Conservation (phyloP, 768 basidiomycete species). For the Russula ochroleuca region DNA sequence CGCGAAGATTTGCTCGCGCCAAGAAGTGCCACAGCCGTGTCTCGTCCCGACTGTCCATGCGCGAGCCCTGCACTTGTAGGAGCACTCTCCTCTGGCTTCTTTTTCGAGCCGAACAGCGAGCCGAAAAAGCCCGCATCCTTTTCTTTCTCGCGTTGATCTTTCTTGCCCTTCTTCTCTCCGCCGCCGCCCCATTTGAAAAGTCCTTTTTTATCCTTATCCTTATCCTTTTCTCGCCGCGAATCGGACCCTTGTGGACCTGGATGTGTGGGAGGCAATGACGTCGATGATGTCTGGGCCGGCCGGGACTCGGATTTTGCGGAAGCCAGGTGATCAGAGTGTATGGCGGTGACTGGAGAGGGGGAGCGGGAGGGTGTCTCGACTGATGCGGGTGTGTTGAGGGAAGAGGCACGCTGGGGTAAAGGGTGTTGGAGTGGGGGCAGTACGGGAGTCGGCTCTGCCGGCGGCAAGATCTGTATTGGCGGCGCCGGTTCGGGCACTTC, state of each 20-base stretch:
- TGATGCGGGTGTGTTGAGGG: slow-evolving; percentile 43
- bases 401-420: slow-evolving; percentile 24
- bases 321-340: slow-evolving; percentile 1
- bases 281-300: slow-evolving; percentile 16
- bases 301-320: slow-evolving; percentile 18
- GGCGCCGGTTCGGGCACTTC: slow-evolving; percentile 2
- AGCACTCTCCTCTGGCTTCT: slow-evolving; percentile 75
- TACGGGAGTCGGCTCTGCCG: slow-evolving; percentile 3
- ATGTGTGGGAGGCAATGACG: slow-evolving; percentile 20
- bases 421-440: slow-evolving; percentile 23
- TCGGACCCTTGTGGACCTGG: slow-evolving; percentile 56
- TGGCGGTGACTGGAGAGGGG: slow-evolving; percentile 47
- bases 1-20: slow-evolving; percentile 81
- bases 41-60: slow-evolving; percentile 55
- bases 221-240: slow-evolving; percentile 69
- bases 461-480: slow-evolving; percentile 9
- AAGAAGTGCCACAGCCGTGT: slow-evolving; percentile 81
- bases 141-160: slow-evolving; percentile 54
- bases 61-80: slow-evolving; percentile 36
- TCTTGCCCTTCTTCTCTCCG: slow-evolving; percentile 47
- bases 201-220: slow-evolving; percentile 62
- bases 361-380: slow-evolving; percentile 44
- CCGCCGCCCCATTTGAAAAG: slow-evolving; percentile 41
- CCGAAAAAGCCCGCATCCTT: slow-evolving; percentile 88
- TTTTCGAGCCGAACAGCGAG: slow-evolving; percentile 80